Evolutionary conservation across 2,329 filamentous ascomycete species (phyloP).

Genomic region (Aspergillus uvarum): DNA sequence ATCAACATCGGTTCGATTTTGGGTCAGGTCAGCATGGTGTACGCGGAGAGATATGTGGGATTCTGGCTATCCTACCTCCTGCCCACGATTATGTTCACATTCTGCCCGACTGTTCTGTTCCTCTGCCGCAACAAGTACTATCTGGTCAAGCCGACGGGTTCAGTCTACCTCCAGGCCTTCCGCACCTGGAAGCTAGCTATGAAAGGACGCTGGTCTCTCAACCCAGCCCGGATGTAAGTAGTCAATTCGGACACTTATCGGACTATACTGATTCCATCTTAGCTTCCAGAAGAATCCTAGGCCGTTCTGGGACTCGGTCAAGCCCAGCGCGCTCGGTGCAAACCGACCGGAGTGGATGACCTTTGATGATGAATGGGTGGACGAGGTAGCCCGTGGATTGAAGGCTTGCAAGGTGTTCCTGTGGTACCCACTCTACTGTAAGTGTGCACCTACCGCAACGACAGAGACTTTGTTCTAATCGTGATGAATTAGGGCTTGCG

Average conservation of each 20-base stretch:
- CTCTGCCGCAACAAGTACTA: slow-evolving; percentile 63
- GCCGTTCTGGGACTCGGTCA: slow-evolving; percentile 34
- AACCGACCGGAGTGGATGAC: slow-evolving; percentile 58
- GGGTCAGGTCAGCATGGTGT: slow-evolving; percentile 67
- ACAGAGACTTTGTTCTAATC: background rate
- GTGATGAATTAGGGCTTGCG: slow-evolving; percentile 36
- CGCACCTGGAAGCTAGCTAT: slow-evolving; percentile 60
- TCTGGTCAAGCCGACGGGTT: slow-evolving; percentile 66
- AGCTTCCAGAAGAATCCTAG: slow-evolving; percentile 19
- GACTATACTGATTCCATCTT: background rate
- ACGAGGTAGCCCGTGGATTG: slow-evolving; percentile 70
- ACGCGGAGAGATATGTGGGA: slow-evolving; percentile 72
- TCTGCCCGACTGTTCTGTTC: slow-evolving; percentile 62
- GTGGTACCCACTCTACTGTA: slow-evolving; percentile 54
- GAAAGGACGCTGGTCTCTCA: slow-evolving; percentile 63
- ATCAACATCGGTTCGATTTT: slow-evolving; percentile 66
- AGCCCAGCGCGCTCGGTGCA: slow-evolving; percentile 28
- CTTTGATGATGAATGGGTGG: slow-evolving; percentile 80
- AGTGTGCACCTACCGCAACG: slow-evolving; percentile 5
- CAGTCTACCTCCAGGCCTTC: slow-evolving; percentile 67
- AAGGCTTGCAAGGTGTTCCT: slow-evolving; percentile 69
- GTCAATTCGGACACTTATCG: background rate
- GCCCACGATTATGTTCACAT: slow-evolving; percentile 64
- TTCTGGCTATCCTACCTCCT: slow-evolving; percentile 72
- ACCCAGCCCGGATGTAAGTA: slow-evolving; percentile 57